Percentiles rank a stretch among this genome's conserved stretches.
These are phyloP conservation scores for Ascochyta koolunga DNA, from an alignment of 2,329 filamentous ascomycete species.

Conservation along the genomic window DNA sequence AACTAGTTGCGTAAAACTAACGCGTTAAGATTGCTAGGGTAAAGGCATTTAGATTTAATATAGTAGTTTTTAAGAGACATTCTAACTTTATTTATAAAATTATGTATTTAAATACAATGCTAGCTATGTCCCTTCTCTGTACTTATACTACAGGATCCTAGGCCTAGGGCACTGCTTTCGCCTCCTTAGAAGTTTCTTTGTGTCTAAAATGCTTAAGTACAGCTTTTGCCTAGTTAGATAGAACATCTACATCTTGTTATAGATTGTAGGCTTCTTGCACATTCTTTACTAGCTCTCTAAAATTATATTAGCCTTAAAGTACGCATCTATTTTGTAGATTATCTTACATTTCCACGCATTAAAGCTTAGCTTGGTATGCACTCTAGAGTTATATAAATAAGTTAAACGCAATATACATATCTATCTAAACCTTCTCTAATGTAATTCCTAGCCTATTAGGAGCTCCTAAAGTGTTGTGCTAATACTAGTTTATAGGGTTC, in stretches of 20 bases:
- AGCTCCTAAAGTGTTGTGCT: neutral
- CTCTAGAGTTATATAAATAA: neutral
- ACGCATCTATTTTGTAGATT: neutral
- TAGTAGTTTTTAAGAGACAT: neutral
- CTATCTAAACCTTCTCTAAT: neutral
- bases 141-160: neutral
- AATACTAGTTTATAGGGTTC: neutral
- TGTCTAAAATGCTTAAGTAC: neutral
- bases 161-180: neutral
- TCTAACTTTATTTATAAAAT: neutral
- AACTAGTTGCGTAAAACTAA: conserved; percentile 3
- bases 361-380: neutral
- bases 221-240: neutral
- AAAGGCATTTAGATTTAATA: neutral
- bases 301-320: neutral
- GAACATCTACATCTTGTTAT: conserved; percentile 3
- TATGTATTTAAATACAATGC: neutral
- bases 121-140: neutral
- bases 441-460: neutral
- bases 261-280: neutral
- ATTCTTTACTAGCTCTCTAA: neutral
- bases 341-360: neutral
- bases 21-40: neutral
- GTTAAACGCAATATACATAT: neutral
- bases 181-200: neutral